These are phyloP conservation scores for Lepidium aucheri DNA, from an alignment of 345 rosid genomes.

Conservation along the genomic window DNA sequence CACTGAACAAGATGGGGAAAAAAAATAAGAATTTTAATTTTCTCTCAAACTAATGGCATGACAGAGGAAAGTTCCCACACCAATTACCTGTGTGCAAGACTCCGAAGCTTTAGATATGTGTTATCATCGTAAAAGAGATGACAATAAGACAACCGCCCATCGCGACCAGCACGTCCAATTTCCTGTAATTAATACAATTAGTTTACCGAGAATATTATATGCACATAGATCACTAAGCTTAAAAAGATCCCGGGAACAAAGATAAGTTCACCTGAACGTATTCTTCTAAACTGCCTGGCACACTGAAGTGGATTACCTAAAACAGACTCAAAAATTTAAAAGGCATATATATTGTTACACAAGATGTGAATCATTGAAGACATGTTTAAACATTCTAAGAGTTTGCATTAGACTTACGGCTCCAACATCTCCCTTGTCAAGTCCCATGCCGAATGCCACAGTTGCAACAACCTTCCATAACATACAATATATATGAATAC, in stretches of 20 bases:
- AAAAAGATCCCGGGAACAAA: background rate
- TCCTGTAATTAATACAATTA: conserved; percentile 40
- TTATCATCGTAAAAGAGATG: conserved; percentile 74
- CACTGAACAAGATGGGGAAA: conserved; percentile 41
- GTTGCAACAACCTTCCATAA: conserved; percentile 89
- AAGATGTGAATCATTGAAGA: conserved; percentile 5
- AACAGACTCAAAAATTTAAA: conserved; percentile 20
- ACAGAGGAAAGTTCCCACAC: conserved; percentile 5
- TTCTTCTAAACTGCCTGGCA: conserved; percentile 99
- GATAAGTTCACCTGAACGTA: conserved; percentile 74
- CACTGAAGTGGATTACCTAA: conserved; percentile 86
- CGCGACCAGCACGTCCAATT: conserved; percentile 95
- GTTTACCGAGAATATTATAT: conserved; percentile 11
- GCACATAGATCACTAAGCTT: conserved; percentile 8
- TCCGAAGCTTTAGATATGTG: conserved; percentile 81
- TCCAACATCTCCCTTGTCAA: conserved; percentile 91
- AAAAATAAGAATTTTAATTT: background rate
- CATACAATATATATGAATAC: conserved; percentile 9
- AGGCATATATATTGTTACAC: background rate
- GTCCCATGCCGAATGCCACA: conserved; percentile 99
- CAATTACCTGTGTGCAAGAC: conserved; percentile 77
- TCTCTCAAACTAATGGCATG: background rate
- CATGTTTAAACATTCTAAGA: conserved; percentile 8
- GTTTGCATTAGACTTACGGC: conserved; percentile 61
- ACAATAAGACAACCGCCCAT: conserved; percentile 77